Evolutionary conservation across 2,329 filamentous ascomycete species (phyloP).

Genomic region (Fusarium heterosporum): DNA sequence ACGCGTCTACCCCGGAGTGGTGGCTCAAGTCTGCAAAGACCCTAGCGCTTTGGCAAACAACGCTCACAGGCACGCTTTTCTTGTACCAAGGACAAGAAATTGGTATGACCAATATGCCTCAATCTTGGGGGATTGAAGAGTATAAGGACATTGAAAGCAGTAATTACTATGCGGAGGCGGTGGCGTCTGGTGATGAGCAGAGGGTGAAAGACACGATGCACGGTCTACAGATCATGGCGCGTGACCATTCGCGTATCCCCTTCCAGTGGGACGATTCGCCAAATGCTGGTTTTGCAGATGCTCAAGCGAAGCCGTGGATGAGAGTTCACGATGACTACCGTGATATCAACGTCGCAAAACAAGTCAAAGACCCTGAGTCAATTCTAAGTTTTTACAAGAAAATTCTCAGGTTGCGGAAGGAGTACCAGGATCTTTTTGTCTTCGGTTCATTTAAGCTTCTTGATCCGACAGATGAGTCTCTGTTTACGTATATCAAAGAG

Average conservation of each 20-base stretch:
- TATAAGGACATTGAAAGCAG: slow-evolving; percentile 66
- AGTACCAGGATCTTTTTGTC: slow-evolving; percentile 69
- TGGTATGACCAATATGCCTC: slow-evolving; percentile 68
- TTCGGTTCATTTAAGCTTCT: slow-evolving; percentile 70
- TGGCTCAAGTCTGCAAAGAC: slow-evolving; percentile 63
- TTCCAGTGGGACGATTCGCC: slow-evolving; percentile 72
- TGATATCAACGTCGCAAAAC: slow-evolving; percentile 66
- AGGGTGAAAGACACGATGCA: slow-evolving; percentile 60
- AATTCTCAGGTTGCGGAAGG: slow-evolving; percentile 63
- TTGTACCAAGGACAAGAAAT: slow-evolving; percentile 72
- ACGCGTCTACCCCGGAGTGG: slow-evolving; percentile 57
- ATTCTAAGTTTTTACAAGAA: slow-evolving; percentile 71
- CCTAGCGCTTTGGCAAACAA: slow-evolving; percentile 62
- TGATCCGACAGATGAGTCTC: slow-evolving; percentile 61
- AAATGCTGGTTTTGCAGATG: slow-evolving; percentile 70
- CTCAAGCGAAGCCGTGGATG: slow-evolving; percentile 71
- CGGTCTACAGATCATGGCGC: slow-evolving; percentile 67
- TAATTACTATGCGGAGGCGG: slow-evolving; percentile 63
- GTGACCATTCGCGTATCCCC: slow-evolving; percentile 73
- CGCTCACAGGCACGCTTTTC: slow-evolving; percentile 66
- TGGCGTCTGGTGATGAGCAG: slow-evolving; percentile 51
- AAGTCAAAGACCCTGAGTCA: slow-evolving; percentile 58
- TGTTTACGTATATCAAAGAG: slow-evolving; percentile 68
- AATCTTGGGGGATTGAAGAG: slow-evolving; percentile 62
- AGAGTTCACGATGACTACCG: slow-evolving; percentile 69